phyloP scores from a whole-genome alignment of 768 basidiomycete genomes.

The Phaffia tasmanica region DNA sequence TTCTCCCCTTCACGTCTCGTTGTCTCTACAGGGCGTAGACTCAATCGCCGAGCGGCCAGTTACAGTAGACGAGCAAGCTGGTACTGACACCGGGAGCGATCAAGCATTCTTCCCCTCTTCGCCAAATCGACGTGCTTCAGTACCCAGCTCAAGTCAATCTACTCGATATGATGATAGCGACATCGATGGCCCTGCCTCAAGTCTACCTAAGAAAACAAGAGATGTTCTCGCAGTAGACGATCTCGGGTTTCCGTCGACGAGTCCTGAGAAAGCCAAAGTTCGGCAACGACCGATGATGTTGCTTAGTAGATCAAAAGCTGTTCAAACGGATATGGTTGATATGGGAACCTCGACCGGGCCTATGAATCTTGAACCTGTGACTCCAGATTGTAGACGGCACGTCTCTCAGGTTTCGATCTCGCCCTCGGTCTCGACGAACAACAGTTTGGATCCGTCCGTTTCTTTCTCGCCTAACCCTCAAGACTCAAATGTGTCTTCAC shows the following conservation, averaged over 20 bases:
- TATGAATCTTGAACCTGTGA: not conserved
- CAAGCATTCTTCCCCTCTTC: constrained; percentile 28
- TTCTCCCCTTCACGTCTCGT: not conserved
- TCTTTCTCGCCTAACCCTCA: not conserved
- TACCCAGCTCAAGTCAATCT: constrained; percentile 29
- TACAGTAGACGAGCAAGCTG: constrained; percentile 21
- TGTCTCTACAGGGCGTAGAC: constrained; percentile 29
- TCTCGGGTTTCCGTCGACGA: constrained; percentile 19
- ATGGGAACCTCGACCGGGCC: constrained; percentile 17
- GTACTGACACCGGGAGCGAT: constrained; percentile 5
- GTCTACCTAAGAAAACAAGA: constrained; percentile 9
- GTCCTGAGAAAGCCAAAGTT: constrained; percentile 25
- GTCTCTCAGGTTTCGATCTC: not conserved
- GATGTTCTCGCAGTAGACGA: not conserved
- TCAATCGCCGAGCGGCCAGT: constrained; percentile 33
- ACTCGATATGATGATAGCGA: constrained; percentile 23
- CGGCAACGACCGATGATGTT: constrained; percentile 41
- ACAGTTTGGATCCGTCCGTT: not conserved
- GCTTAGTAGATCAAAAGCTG: constrained; percentile 52
- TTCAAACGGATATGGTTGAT: constrained; percentile 54
- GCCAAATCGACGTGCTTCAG: constrained; percentile 30
- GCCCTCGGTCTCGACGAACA: constrained; percentile 4
- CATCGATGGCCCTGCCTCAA: not conserved
- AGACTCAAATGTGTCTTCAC: not conserved
- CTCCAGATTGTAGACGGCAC: not conserved